Percentiles rank a stretch among this genome's conserved stretches.
These are phyloP conservation scores for Torrubiellomyces zombiae DNA, from an alignment of 2,329 filamentous ascomycete species.

Conservation along the genomic window DNA sequence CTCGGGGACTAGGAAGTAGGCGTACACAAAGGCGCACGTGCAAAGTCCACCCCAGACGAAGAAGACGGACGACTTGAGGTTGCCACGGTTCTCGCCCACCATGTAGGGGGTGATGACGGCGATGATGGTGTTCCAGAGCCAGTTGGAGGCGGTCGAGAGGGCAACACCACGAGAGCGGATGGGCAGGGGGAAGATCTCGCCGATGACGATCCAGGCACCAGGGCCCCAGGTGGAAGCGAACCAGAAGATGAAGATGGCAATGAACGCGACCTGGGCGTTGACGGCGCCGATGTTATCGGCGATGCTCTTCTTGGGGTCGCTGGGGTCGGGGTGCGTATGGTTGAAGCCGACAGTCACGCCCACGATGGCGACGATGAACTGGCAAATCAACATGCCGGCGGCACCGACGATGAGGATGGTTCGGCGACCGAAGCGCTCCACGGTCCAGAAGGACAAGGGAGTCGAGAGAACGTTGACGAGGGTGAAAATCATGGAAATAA, in stretches of 20 bases:
- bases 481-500: conserved; percentile 73
- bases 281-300: conserved; percentile 40
- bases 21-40: conserved; percentile 40
- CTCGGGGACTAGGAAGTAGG: conserved; percentile 59
- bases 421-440: conserved; percentile 70
- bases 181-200: conserved; percentile 79
- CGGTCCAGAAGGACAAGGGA: conserved; percentile 71
- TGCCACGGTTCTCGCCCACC: conserved; percentile 41
- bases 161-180: conserved; percentile 79
- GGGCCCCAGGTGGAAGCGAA: conserved; percentile 84
- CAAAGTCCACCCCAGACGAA: conserved; percentile 61
- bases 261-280: conserved; percentile 68
- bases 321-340: conserved; percentile 28
- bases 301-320: conserved; percentile 18
- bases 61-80: conserved; percentile 55
- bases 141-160: conserved; percentile 77
- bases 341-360: conserved; percentile 45
- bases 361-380: conserved; percentile 72
- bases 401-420: conserved; percentile 65
- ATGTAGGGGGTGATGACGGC: conserved; percentile 60
- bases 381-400: conserved; percentile 66
- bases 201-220: conserved; percentile 65
- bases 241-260: conserved; percentile 85
- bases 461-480: conserved; percentile 79
- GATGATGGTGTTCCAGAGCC: conserved; percentile 71